Evolutionary conservation across 345 rosid species (phyloP).

Genomic region (Lepidium africanum): DNA sequence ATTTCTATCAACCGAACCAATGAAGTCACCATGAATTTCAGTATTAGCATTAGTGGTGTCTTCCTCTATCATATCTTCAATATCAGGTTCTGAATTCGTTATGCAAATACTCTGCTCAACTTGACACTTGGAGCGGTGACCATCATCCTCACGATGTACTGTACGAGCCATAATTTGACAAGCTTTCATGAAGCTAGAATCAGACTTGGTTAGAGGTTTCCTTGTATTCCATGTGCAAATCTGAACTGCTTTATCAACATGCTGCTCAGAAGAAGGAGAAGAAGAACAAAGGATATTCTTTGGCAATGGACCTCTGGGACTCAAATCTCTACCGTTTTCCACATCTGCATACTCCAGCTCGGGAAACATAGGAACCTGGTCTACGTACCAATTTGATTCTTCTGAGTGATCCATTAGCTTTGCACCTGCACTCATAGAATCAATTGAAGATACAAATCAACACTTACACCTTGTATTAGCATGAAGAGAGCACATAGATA

Average conservation of each 20-base stretch:
- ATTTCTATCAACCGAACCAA: not conserved
- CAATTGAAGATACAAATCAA: not conserved
- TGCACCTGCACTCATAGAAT: slow-evolving; percentile 12
- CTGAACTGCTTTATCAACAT: slow-evolving; percentile 1
- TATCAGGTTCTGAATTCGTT: not conserved
- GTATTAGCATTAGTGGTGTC: not conserved
- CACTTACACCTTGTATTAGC: not conserved
- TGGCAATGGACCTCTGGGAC: not conserved
- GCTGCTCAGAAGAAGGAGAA: not conserved
- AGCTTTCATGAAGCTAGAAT: slow-evolving; percentile 12
- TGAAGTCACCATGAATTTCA: not conserved
- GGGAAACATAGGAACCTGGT: not conserved
- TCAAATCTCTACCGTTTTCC: not conserved
- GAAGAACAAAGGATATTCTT: not conserved
- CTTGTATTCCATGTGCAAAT: not conserved
- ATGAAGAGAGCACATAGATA: not conserved
- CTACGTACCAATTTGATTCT: slow-evolving; percentile 13
- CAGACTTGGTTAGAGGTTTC: not conserved
- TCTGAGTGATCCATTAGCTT: not conserved
- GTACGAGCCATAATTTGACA: slow-evolving; percentile 4
- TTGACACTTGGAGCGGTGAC: not conserved
- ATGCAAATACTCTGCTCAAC: not conserved
- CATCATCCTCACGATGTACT: not conserved
- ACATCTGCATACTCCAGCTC: not conserved
- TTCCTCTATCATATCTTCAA: not conserved